Base-by-base conservation (phyloP, 345 rosid genomes). In the Aurinia saxatilis region DNA sequence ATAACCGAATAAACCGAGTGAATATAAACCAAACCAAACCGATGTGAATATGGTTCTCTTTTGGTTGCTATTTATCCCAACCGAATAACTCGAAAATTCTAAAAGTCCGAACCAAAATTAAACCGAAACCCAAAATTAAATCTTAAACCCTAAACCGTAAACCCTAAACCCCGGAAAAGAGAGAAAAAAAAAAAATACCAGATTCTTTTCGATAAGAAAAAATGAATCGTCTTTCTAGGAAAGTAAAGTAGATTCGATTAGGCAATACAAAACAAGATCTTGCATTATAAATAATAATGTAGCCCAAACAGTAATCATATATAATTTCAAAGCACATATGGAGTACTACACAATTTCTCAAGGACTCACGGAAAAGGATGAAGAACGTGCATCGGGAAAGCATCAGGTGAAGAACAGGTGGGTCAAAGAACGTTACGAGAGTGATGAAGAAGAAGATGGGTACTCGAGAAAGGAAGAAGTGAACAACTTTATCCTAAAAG, bases 361-460 rank as follows among this genome's bases (percentile, higher is more conserved):
- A 59, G 60, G 42, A 15, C 38, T 46, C 12, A 33, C 35, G 10
- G 44, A 57, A 34, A 50, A 49, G 12, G 53, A 63, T 21, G 45
- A 70, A 6, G 64, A 56, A 21, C 51, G 68, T 46, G 51, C 40
- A 39, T 34, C 68, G 7, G 29, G 48, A 71, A 63, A 63, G 4
- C 65, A 71, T 63, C 75, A 63, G 54, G 65, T 71, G 41, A 57
- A 40, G 53, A 63, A 41, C 29, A 41, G 48, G 35, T 63, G 70
- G 65, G 59, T 57, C 6, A 63, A 71, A 49, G 75, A 71, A 70
- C 69, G 64, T 39, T 70, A 70, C 57, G 66, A 71, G 75, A 71
- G 71, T 33, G 71, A 72, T 65, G 75, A 51, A 57, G 66, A 71
- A 56, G 71, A 21, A 21, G 2, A 71, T 19, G 65, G 25, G 12